phyloP scores from a whole-genome alignment of 2,329 filamentous ascomycete genomes.

The Paradendryphiella salina region DNA sequence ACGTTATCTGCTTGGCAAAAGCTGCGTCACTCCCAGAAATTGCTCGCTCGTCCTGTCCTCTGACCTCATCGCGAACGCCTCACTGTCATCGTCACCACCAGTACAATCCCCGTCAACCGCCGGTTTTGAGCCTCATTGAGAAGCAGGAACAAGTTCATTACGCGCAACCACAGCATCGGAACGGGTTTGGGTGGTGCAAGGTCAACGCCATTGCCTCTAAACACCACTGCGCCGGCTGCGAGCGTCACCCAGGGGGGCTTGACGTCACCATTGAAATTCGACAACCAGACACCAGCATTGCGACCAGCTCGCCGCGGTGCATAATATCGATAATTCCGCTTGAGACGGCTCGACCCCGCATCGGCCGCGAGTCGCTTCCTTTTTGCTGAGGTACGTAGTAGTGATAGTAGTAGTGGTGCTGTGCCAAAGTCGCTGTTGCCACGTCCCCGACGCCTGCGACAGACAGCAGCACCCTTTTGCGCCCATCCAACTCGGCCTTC shows the following conservation, averaged over 20 bases:
- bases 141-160: constrained; percentile 17
- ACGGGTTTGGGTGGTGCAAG: constrained; percentile 10
- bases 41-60: constrained; percentile 39
- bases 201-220: constrained; percentile 16
- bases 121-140: constrained; percentile 35
- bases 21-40: constrained; percentile 41
- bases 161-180: constrained; percentile 14
- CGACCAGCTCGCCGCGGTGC: constrained; percentile 22
- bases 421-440: constrained; percentile 22
- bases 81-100: constrained; percentile 40
- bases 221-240: constrained; percentile 17
- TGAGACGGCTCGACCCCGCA: constrained; percentile 33
- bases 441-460: constrained; percentile 28
- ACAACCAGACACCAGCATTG: constrained; percentile 24
- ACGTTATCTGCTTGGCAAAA: constrained; percentile 37
- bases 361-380: constrained; percentile 23
- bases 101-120: constrained; percentile 32
- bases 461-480: constrained; percentile 5
- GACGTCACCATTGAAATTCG: constrained; percentile 36
- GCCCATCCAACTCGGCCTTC: constrained; percentile 11
- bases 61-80: constrained; percentile 45
- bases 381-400: constrained; percentile 36
- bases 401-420: no score
- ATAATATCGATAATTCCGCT: constrained; percentile 21
- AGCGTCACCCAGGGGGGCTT: constrained; percentile 33